Base-by-base conservation (phyloP, 306 rosid genomes). In the Chamaecrista fasciculata region DNA sequence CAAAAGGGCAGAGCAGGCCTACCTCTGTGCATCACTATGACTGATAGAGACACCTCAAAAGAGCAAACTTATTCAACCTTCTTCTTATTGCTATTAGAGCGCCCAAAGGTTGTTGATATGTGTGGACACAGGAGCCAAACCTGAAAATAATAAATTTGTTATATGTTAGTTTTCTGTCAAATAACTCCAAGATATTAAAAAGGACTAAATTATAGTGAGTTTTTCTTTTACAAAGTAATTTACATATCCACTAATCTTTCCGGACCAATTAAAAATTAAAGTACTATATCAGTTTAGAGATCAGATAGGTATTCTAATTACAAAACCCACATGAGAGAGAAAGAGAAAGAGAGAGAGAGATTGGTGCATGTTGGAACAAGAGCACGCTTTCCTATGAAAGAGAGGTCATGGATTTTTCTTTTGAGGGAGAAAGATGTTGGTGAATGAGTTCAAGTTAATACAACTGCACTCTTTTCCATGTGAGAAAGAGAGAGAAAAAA, bases 381-480 rank as follows among this genome's bases (percentile, higher is more conserved):
- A 77, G 86, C 95, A 79, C 89, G 71, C 78, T 83, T 85, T 81
- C 82, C 91, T 44, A 85, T 72, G 89, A 57, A 57, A 26, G 39
- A 31, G 63, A 23, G 63, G 62, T 49, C 86, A 46, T 62, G 70
- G 69, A 79, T 72, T 79, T 82, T 77, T 52, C 75, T 73, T 80
- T 77, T 50, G 51, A 48, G 36, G 56, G 66, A 66, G 77, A 82
- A 66, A 71, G 70, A 71, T 34, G 51, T 28, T 16, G 28, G 26
- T 47, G 72, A 66, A 53, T 47, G 67, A 53, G 59, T 70, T 75
- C 77, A 70, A 78, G 78, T 74, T 82, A 55, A 82, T 83, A 86
- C 87, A 85, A 78, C 44, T 65, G 82, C 97, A 77, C 93, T 76
- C 91, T 86, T 88, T 91, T 80, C 93, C 86, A 81, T 86, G 89